These are phyloP conservation scores for Cenchrus americanus DNA, from an alignment of 176 grass and related monocot species.

Conservation along the genomic window DNA sequence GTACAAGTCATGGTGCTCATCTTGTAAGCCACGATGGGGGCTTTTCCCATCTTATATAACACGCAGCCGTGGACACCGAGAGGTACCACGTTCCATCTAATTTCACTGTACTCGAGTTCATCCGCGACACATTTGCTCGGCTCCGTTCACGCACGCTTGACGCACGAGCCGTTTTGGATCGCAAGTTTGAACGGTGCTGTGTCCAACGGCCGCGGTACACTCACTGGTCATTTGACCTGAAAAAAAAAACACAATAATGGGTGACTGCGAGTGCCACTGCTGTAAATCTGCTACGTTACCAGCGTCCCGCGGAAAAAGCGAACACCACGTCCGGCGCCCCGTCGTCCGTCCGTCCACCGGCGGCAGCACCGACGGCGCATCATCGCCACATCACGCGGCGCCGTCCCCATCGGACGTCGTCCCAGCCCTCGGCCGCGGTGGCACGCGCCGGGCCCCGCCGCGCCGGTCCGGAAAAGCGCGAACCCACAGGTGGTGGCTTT, in stretches of 20 bases:
- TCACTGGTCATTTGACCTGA: slow-evolving; percentile 6
- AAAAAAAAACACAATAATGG: not conserved
- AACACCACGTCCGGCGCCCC: not conserved
- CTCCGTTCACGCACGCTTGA: not conserved
- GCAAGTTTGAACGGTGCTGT: not conserved
- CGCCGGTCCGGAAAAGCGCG: slow-evolving; percentile 32
- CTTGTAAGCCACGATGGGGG: too few relatives aligned
- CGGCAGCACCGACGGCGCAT: not conserved
- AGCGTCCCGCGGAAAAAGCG: not conserved
- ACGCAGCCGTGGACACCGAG: too few relatives aligned
- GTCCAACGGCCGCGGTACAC: not conserved
- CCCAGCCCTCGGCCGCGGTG: slow-evolving; percentile 5
- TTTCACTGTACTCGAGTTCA: too few relatives aligned
- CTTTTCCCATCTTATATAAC: too few relatives aligned
- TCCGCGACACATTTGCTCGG: not conserved
- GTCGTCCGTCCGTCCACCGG: not conserved
- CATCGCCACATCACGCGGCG: not conserved
- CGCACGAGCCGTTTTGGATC: not conserved
- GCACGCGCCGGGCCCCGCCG: slow-evolving; percentile 24
- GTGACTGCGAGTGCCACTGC: not conserved
- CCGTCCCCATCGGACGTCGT: not conserved
- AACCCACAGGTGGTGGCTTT: slow-evolving; percentile 32
- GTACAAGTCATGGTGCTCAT: too few relatives aligned
- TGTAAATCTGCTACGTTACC: not conserved
- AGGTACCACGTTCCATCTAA: too few relatives aligned